Evolutionary conservation across 108 stramenopile genomes (phyloP), one percentile per base, ranked within the genome.

Genomic region (Nitzschia palea): DNA sequence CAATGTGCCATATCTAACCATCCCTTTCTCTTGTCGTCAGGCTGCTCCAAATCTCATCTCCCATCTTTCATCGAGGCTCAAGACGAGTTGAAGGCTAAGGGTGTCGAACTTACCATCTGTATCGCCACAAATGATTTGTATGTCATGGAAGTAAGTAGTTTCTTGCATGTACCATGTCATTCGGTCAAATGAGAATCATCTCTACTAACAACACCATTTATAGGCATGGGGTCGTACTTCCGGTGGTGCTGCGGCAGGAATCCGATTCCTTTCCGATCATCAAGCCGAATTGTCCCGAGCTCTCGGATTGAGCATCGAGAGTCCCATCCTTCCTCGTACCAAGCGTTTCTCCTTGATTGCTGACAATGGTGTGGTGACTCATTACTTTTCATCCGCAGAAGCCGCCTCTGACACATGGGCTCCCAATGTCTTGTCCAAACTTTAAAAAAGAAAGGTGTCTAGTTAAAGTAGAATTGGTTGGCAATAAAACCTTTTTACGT

Each of bases 51-150:
- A 68, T 83, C 83, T 10, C 95, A 95, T 52, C 74, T 95, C 18
- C 91, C 95, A n/a, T 86, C 85, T 18, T 95, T 93, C 58, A 90
- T 95, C 44, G 65, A 78, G 22, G 89, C 87, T 5, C 78, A 87
- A 52, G 88, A 86, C 10, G 90, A 87, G 26, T 67, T 95, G 44
- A 90, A 88, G 70, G 82, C 53, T 0, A 93, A 90, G 73, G 95
- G 91, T 2, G 81, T 94, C 18, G 93, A 94, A 20, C 40, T 85
- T 25, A 86, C 86, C 17, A 88, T 95, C 60, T 95, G 95, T 66
- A 75, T 92, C 51, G 91, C 95, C 26, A 92, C 91, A 8, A 95
- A 95, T 64, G 95, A 95, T 71, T 67, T 88, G 2, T 91, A 71
- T 67, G 89, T 90, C 10, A 92, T 91, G 90, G 85, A 88, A 63